Conservation (phyloP, 2,329 filamentous ascomycete genomes). For the Hypomyces perniciosus region DNA sequence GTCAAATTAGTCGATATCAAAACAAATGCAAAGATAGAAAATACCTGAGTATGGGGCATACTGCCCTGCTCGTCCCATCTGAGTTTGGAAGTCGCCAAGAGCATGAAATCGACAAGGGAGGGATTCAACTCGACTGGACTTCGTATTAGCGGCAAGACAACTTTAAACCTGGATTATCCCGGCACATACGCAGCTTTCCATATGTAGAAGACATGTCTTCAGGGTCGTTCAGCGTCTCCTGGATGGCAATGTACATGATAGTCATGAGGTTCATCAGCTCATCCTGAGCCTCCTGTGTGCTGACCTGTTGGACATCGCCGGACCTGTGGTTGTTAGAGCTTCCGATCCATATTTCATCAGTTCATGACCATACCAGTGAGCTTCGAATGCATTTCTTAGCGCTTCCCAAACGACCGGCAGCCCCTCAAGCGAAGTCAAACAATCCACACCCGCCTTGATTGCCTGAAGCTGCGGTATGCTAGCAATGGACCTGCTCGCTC, state of each 20-base stretch:
- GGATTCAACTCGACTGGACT: slow-evolving; percentile 53
- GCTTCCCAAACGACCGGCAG: slow-evolving; percentile 47
- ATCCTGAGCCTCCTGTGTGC: slow-evolving; percentile 49
- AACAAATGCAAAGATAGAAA: slow-evolving; percentile 14
- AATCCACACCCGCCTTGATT: slow-evolving; percentile 49
- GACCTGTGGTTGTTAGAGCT: slow-evolving; percentile 35
- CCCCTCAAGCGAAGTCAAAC: slow-evolving; percentile 46
- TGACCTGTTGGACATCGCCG: slow-evolving; percentile 39
- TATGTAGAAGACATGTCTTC: slow-evolving; percentile 42
- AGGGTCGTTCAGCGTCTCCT: slow-evolving; percentile 48
- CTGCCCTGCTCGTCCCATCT: slow-evolving; percentile 65
- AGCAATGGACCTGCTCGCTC: slow-evolving; percentile 43
- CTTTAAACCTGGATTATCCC: neutral
- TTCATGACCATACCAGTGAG: slow-evolving; percentile 41
- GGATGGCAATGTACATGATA: slow-evolving; percentile 55
- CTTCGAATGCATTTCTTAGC: slow-evolving; percentile 43
- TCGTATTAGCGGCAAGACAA: neutral
- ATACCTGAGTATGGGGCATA: slow-evolving; percentile 58
- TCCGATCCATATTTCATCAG: neutral
- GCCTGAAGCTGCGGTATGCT: slow-evolving; percentile 52
- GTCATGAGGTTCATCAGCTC: slow-evolving; percentile 59
- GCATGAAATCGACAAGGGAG: slow-evolving; percentile 64
- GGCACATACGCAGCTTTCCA: slow-evolving; percentile 44
- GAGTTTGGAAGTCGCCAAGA: slow-evolving; percentile 61
- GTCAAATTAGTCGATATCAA: slow-evolving; percentile 22